Base-by-base conservation (phyloP, 768 basidiomycete genomes). In the Phanerochaete sordida region DNA sequence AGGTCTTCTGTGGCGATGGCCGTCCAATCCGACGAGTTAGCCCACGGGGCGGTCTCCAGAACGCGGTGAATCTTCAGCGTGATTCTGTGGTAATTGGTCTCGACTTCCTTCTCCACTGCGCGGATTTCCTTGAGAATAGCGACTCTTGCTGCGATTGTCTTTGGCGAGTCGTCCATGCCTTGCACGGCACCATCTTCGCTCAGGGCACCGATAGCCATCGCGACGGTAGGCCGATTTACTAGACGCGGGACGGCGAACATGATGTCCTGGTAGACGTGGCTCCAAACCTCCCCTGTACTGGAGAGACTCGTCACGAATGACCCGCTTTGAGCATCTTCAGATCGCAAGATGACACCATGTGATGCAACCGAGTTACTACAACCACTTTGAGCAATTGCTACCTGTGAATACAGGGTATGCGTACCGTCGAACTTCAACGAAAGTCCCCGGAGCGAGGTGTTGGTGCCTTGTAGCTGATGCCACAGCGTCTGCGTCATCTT, bases 71-170 rank as follows among this genome's bases (percentile, higher is more conserved):
- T 71, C 23, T 67, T 65, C 27, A 66, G 61, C 8, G 68, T 66
- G 23, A 74, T 66, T 47, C 80, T 58, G 62, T 80, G 72, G 52
- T 70, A 64, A 24, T 67, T 49, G 26, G 67, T 59, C 48, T 88
- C 83, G 6, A 86, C 69, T 0, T 72, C 71, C 39, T 75, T 77
- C 57, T 82, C 78, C 24, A 91, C 68, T 4, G 76, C 71, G 21
- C 86, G 82, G 23, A 93, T 66, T n/a, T 74, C 76, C 65, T 79
- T 83, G 26, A 91, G 77, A 21, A 88, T 79, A 56, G 84, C 78
- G 3, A 91, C 78, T 2, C 93, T 81, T 2, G 92, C 91, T 27
- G 75, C 73, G 50, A 80, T 70, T 60, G 88, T 73, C 23, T 43
- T 39, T 8, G 21, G 26, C 23, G 35, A n/a, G n/a, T n/a, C n/a